Evolutionary conservation across 352 stramenopile genomes (phyloP).

Genomic region (Phytophthora capsici): DNA sequence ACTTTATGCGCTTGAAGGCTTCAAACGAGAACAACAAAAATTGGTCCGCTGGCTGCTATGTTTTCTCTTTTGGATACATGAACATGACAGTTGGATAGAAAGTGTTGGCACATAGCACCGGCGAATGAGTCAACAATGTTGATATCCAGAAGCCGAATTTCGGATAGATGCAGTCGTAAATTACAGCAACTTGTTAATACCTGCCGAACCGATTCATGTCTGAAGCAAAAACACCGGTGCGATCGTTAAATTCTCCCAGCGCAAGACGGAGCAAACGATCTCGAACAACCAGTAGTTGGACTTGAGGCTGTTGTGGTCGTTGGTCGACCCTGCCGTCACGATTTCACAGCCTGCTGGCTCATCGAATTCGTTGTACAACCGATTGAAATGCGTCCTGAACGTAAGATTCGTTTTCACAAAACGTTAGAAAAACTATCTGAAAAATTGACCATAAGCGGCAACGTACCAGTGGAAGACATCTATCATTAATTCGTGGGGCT

Average conservation of each 20-base stretch:
- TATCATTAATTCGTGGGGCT: conserved; percentile 52
- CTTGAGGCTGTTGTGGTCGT: conserved; percentile 40
- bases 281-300: conserved; percentile 68
- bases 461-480: conserved; percentile 63
- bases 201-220: background rate
- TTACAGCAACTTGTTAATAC: no score
- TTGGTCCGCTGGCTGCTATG: no score
- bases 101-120: background rate
- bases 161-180: no score
- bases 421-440: background rate
- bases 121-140: background rate
- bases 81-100: no score
- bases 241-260: conserved; percentile 52
- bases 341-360: conserved; percentile 51
- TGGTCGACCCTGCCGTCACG: conserved; percentile 50
- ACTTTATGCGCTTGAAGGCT: no score
- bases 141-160: background rate
- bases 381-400: conserved; percentile 54
- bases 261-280: conserved; percentile 59
- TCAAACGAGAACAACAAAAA: no score
- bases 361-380: conserved; percentile 47
- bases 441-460: background rate
- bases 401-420: background rate
- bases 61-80: no score
- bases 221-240: conserved; percentile 40